Conservation (phyloP, 208 protist genomes). For the Leishmania braziliensis region DNA sequence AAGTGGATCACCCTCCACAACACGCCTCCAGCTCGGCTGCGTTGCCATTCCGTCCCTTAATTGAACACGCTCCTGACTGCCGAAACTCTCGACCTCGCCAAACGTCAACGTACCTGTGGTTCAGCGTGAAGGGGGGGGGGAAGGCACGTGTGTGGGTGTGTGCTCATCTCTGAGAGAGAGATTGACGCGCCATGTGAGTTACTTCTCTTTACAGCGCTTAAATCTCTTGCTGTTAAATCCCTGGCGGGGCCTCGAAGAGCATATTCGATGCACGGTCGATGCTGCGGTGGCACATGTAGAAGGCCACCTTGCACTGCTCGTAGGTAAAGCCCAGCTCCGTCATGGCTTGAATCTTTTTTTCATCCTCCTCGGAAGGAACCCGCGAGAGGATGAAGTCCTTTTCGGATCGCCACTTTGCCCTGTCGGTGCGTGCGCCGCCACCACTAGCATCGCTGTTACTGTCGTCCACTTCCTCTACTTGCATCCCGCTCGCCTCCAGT, state of each 20-base stretch:
- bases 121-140: neutral
- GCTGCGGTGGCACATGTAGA: slow-evolving; percentile 80
- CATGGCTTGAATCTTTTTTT: slow-evolving; percentile 84
- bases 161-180: neutral
- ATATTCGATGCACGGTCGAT: slow-evolving; percentile 85
- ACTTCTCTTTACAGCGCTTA: neutral
- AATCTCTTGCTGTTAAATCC: slow-evolving; percentile 42
- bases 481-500: slow-evolving; percentile 34
- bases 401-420: slow-evolving; percentile 28
- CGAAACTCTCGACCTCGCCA: neutral
- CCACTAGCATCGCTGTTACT: neutral
- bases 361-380: slow-evolving; percentile 72
- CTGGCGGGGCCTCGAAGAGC: slow-evolving; percentile 86
- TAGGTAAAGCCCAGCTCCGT: slow-evolving; percentile 84
- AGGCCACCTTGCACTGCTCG: slow-evolving; percentile 83
- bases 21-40: neutral
- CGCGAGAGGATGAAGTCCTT: slow-evolving; percentile 56
- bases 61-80: neutral
- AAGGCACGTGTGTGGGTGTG: neutral
- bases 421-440: slow-evolving; percentile 4
- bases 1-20: neutral
- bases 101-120: neutral
- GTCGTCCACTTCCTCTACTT: slow-evolving; percentile 27
- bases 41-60: neutral
- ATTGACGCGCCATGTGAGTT: neutral